Percentiles rank a stretch among this genome's conserved stretches.
Conservation (phyloP, 1,284 basidiomycete species). For the Ganoderma lucidum region DNA sequence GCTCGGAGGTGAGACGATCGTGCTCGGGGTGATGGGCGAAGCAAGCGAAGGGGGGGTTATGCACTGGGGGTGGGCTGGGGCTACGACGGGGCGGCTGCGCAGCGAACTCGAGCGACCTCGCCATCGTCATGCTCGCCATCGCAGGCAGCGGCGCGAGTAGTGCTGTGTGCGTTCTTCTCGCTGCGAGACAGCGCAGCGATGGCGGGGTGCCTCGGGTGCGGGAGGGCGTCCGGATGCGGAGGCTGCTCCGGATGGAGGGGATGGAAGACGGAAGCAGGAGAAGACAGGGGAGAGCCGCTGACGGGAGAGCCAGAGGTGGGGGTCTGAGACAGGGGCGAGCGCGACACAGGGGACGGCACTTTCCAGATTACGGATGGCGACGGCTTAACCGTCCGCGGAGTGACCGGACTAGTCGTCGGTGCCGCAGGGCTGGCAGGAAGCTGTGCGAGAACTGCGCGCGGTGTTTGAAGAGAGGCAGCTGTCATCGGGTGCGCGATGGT, state of each 20-base stretch:
- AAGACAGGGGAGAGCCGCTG: conserved; percentile 3
- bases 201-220: not conserved
- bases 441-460: not conserved
- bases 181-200: conserved; percentile 17
- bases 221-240: not conserved
- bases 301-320: conserved; percentile 10
- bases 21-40: not conserved
- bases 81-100: not conserved
- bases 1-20: not conserved
- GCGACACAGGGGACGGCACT: conserved; percentile 23
- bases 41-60: not conserved
- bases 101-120: conserved; percentile 8
- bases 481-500: conserved; percentile 7
- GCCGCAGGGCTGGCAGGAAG: not conserved
- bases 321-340: conserved; percentile 25
- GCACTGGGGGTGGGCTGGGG: not conserved
- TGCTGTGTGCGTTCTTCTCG: conserved; percentile 17
- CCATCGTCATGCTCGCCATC: conserved; percentile 14
- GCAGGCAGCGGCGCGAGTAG: conserved; percentile 18
- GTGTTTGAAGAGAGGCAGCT: not conserved
- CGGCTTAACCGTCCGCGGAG: conserved; percentile 16
- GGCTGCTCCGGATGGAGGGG: conserved; percentile 5
- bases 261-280: not conserved
- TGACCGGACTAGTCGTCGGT: not conserved
- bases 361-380: conserved; percentile 31